Evolutionary conservation across 2,329 filamentous ascomycete genomes (phyloP), one percentile per base, ranked within the genome.

Genomic region (Nigrospora oryzae): DNA sequence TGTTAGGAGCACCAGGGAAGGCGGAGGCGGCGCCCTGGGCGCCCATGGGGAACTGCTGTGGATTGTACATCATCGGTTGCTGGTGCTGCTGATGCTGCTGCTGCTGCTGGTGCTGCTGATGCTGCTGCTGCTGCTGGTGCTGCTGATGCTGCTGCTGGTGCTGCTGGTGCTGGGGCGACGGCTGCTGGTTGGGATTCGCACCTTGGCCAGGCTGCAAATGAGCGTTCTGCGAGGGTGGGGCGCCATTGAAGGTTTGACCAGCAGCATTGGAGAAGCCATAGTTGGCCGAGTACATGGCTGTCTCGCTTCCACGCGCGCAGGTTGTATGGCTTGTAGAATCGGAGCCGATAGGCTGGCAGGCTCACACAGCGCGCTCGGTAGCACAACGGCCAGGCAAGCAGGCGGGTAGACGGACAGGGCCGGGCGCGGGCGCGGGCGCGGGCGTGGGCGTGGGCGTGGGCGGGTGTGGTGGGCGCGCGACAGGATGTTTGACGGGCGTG

Each of bases 41-140:
- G 44, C 64, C 66, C 73, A 80, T 77, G 55, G 70, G 65, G 54
- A 74, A 79, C 63, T 76, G 75, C 59, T 77, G 74, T 46, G 69
- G 66, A 59, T 76, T 77, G 62, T 77, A 81, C 74, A 80, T 79
- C 67, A 77, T 73, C 61, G 73, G 72, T 56, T 52, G 51, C 51
- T 57, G 58, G 31, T 43, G 45, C 46, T 52, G 49, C 38, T 54
- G 55, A 28, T 51, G 53, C 15, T 46, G 55, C 36, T 46, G 46
- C 28, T 42, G 43, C 43, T 46, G 46, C 32, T 48, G 43, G 4
- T 23, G 19, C 4, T 23, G 19, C 19, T 23, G 19, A 4, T 23
- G 19, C 63, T 76, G 75, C 59, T 77, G 74, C 28, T 49, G 53
- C n/a, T 45, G 47, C 38, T 53, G 51, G 39, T 49, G 53, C 14